A percentile compares a stretch with the other conserved stretches of the same genome.
Evolutionary conservation across 345 rosid genomes (phyloP).

Genomic region (Camelina sativa): DNA sequence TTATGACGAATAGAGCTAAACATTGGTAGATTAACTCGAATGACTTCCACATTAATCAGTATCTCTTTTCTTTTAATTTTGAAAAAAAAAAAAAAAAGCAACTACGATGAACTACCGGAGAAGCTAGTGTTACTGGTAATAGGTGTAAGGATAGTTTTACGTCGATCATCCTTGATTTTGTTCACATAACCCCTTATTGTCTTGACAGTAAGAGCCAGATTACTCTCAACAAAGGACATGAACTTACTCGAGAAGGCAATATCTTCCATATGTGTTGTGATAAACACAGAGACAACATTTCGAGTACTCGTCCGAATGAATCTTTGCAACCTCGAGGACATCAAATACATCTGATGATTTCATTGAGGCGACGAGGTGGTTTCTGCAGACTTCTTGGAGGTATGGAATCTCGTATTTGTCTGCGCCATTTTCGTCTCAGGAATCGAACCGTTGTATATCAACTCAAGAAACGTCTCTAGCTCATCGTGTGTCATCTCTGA

Average conservation of each 20-base stretch:
- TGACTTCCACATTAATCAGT: too few species aligned
- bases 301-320: neutral
- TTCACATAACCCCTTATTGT: neutral
- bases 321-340: constrained; percentile 4
- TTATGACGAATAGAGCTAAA: neutral
- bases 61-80: too few species aligned
- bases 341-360: neutral
- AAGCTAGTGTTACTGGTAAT: too few species aligned
- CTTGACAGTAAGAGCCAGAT: neutral
- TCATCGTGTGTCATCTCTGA: constrained; percentile 18
- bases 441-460: neutral
- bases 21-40: too few species aligned
- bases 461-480: constrained; percentile 11
- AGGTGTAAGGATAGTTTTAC: too few species aligned
- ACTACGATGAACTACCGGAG: too few species aligned
- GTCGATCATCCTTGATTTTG: neutral
- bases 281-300: constrained; percentile 1
- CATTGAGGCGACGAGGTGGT: neutral
- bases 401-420: constrained; percentile 15
- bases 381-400: constrained; percentile 18
- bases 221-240: constrained; percentile 42
- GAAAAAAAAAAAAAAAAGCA: too few species aligned
- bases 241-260: too few species aligned
- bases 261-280: neutral
- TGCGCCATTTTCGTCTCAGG: neutral